Base-by-base conservation (phyloP, 75 land plant genomes). In the Sequoia sempervirens region DNA sequence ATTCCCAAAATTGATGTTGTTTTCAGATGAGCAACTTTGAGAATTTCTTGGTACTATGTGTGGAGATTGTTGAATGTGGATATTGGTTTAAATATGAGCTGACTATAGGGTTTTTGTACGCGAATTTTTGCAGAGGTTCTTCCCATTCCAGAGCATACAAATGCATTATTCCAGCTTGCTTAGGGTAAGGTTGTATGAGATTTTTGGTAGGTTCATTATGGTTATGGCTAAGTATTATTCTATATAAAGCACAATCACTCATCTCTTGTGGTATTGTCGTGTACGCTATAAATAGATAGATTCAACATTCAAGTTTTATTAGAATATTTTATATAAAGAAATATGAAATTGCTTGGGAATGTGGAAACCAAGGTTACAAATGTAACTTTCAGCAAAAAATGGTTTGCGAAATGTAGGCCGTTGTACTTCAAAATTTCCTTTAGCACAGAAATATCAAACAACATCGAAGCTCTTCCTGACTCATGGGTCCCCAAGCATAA, bases 131-230 rank as follows among this genome's bases (percentile, higher is more conserved):
- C 37, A 38, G 37, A 75, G 38, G 20, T 34, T 15, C 18, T 75
- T 18, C 41, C 79, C 41, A 34, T 75, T 75, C 30, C 37, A 36
- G 37, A 38, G 5, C 37, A 38, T 18, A 1, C 66, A 36, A 18
- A 46, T 11, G 82, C 37, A 82, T 5, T 86, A 84, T 53, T 76
- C 85, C 12, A 86, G 32, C 85, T 7, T 36, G 18, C 87, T 89
- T 37, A 38, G 61, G 32, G 86, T 90, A 34, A 34, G 36, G 36
- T 34, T 34, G 36, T 34, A 34, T 34, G 36, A 34, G 36, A 0
- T 34, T 34, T 34, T 34, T 34, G 36, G 36, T 34, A 34, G 36
- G 36, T 34, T 34, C 0, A 34, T 34, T 34, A 34, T 34, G 36
- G 36, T 34, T 34, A 34, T 34, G 36, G 36, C 36, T 34, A 34